Evolutionary conservation across 1,284 basidiomycete species (phyloP), one percentile per base, ranked within the genome.

Genomic region (Pholiota adiposa): DNA sequence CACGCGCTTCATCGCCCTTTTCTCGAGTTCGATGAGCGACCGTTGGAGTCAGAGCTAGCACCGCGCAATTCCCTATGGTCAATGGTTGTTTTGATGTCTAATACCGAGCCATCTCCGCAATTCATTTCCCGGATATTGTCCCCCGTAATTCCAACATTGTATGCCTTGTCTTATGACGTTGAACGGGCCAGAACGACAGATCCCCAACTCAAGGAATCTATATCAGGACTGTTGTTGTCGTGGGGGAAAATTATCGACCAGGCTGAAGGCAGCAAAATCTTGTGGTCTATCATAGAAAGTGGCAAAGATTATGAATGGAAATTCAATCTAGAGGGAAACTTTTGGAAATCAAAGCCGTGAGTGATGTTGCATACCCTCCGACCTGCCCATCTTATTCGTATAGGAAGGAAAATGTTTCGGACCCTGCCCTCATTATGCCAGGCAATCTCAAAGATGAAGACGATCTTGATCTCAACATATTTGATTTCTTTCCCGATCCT

Each of bases 401-500:
- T 38, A 57, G 33, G 25, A 49, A 38, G 7, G 46, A 70, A n/a
- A 60, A 68, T 56, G 51, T 64, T 16, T 60, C 70, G 25, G 70
- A 72, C 0, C 73, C 81, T 9, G 71, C 77, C 6, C 69, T 88
- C 11, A 75, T 88, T 49, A 86, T 83, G 2, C 83, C 85, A 14
- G 76, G 82, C 58, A 78, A 82, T 63, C 65, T 83, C 6, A 72
- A 79, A 7, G 66, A 72, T 0, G 80, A 78, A 19, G 71, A 80
- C 21, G 80, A 82, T 62, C 67, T 82, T 5, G 82, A 88, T 56
- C 70, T 81, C 0, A 88, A 89, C 60, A 73, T 89, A 7, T 75
- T 93, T n/a, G 77, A 84, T 53, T 75, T 93, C 9, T 87, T 86
- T 51, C 93, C 94, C 0, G 86, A 93, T 65, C 90, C 94, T 0